These are phyloP conservation scores for Moelleriella libera DNA, from an alignment of 2,329 filamentous ascomycete genomes.

Conservation along the genomic window DNA sequence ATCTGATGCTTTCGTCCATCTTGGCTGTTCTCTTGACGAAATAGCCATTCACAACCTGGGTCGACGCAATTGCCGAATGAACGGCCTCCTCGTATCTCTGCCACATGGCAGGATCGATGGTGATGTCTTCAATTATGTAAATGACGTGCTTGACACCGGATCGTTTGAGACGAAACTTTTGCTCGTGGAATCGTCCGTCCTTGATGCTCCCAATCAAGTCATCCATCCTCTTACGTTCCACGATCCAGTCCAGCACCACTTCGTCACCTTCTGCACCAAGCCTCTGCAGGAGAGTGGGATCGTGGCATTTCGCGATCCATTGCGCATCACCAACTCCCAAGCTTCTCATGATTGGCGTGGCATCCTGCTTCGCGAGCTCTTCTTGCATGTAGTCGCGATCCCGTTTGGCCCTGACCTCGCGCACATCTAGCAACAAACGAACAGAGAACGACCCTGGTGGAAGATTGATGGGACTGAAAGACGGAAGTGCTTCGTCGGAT, in stretches of 20 bases:
- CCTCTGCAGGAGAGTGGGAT: conserved; percentile 38
- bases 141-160: conserved; percentile 64
- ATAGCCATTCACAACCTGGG: conserved; percentile 65
- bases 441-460: conserved; percentile 55
- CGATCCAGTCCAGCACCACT: conserved; percentile 64
- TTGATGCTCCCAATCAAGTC: conserved; percentile 71
- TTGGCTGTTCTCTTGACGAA: conserved; percentile 65
- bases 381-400: conserved; percentile 68
- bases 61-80: conserved; percentile 59
- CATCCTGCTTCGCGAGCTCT: conserved; percentile 52
- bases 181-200: conserved; percentile 70
- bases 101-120: conserved; percentile 38
- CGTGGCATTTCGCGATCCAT: conserved; percentile 63
- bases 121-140: conserved; percentile 65
- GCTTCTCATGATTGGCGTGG: conserved; percentile 50
- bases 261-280: conserved; percentile 52
- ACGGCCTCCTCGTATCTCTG: conserved; percentile 52
- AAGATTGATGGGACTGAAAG: conserved; percentile 46
- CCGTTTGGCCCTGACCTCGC: conserved; percentile 58
- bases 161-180: conserved; percentile 64
- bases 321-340: conserved; percentile 63
- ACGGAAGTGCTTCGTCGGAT: conserved; percentile 20
- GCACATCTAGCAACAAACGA: conserved; percentile 58
- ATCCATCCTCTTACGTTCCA: conserved; percentile 69
- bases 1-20: conserved; percentile 66